Conservation (phyloP, 805 yeast species). For the Sugiyamaella boreocaroliniensis region DNA sequence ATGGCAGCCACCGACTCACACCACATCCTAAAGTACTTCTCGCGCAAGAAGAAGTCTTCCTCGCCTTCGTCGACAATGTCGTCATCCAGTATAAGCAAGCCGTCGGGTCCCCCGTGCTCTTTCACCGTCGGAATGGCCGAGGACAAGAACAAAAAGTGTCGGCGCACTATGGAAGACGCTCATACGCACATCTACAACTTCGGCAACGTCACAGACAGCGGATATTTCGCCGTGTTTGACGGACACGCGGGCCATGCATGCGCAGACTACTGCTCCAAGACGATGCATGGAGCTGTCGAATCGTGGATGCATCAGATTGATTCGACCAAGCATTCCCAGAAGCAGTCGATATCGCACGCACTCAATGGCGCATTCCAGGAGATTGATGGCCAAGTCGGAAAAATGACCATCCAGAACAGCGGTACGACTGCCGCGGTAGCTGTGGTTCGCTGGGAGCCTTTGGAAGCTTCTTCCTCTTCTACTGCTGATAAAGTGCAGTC, state of each 20-base stretch:
- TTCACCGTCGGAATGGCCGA: slow-evolving; percentile 90
- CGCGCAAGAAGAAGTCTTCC: slow-evolving; percentile 8
- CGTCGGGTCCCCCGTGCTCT: slow-evolving; percentile 9
- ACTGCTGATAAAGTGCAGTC: background rate
- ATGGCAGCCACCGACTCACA: background rate
- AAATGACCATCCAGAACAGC: slow-evolving; percentile 60
- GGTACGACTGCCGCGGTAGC: slow-evolving; percentile 98
- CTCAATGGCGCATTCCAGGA: slow-evolving; percentile 62
- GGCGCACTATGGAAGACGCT: slow-evolving; percentile 93
- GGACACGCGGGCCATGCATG: slow-evolving; percentile 95
- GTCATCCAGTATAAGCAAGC: background rate
- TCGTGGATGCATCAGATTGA: slow-evolving; percentile 34
- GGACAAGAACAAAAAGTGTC: slow-evolving; percentile 69
- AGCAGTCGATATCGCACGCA: slow-evolving; percentile 52
- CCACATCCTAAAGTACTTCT: slow-evolving; percentile 13
- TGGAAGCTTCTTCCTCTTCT: too few species aligned
- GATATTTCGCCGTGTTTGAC: slow-evolving; percentile 91
- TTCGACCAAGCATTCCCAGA: background rate
- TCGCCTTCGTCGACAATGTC: background rate
- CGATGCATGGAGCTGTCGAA: slow-evolving; percentile 58
- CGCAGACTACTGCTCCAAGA: slow-evolving; percentile 91
- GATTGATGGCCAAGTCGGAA: slow-evolving; percentile 64
- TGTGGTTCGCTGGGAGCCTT: slow-evolving; percentile 74
- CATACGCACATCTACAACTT: slow-evolving; percentile 89
- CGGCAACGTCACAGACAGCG: slow-evolving; percentile 79